Base-by-base conservation (phyloP, 805 yeast species). In the Candida germanica region DNA sequence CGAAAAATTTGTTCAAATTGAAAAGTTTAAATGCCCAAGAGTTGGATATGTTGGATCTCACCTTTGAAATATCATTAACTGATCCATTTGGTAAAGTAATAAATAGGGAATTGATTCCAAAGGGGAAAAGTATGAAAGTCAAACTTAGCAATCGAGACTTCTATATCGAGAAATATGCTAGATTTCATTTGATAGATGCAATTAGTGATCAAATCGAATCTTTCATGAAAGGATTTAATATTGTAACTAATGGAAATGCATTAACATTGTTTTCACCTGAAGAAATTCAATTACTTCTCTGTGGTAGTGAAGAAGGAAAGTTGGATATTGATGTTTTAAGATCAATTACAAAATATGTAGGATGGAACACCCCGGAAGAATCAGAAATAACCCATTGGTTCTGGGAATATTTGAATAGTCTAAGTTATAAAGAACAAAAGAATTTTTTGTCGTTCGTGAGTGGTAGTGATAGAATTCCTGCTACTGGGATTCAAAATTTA, bases 401-500 rank as follows among this genome's bases (percentile, higher is more conserved):
- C 53, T 91, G 98, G 98, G 80, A 82, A 12, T 77, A 78, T 54
- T 71, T 86, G 47, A 65, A 64, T n/a, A 49, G 59, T 8, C 54
- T 80, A 35, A 51, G 61, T 1, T 59, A 59, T 23, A 49, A 40
- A 3, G 66, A 71, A 20, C 94, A 85, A 47, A 77, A 79, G 44
- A 75, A 73, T 47, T 63, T 91, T 29, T 59, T 91, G 25, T 66
- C 72, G 13, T 91, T 91, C 56, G 79, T 89, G 2, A 89, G 96
- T 0, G 97, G 98, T 0, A 82, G 95, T 1, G 96, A 87, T 51
- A 66, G 96, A 29, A 70, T 93, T 6, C 98, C 98, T 1, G 95
- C 96, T 0, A 86, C 96, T 0, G 98, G 98, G 0, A 70, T 87
- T 19, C 80, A 84, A 20, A 81, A 83, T 34, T 62, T 91, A 64